Evolutionary conservation across 2,329 filamentous ascomycete species (phyloP).

Genomic region (Cladosporium sphaerospermum): DNA sequence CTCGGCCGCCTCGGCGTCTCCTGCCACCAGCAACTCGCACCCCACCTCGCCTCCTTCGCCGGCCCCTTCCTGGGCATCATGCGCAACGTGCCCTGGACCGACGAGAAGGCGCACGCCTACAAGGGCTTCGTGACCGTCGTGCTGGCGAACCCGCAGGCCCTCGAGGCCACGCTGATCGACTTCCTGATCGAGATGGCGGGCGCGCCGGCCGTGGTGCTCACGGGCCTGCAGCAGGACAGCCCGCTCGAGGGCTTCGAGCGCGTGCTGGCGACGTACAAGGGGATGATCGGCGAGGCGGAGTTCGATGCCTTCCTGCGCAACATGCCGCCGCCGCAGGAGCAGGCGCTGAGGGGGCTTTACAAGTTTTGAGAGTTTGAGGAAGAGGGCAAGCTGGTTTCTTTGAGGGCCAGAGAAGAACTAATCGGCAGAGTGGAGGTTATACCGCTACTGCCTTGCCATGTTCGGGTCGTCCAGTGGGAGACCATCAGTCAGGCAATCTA

Average conservation of each 20-base stretch:
- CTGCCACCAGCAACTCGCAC: constrained; percentile 68
- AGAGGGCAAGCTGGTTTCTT: constrained; percentile 14
- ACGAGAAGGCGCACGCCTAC: constrained; percentile 92
- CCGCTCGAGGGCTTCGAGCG: constrained; percentile 65
- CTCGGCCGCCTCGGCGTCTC: constrained; percentile 79
- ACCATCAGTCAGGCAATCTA: not conserved
- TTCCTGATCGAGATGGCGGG: constrained; percentile 81
- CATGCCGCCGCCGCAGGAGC: constrained; percentile 39
- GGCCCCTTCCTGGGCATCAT: constrained; percentile 76
- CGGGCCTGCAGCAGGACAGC: constrained; percentile 55
- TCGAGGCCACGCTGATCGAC: constrained; percentile 76
- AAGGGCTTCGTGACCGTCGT: constrained; percentile 84
- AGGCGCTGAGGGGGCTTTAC: constrained; percentile 40
- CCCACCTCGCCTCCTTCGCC: constrained; percentile 73
- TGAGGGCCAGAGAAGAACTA: not conserved
- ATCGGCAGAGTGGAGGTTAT: not conserved
- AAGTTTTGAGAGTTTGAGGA: constrained; percentile 23
- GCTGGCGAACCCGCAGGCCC: constrained; percentile 78
- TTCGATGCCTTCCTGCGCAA: constrained; percentile 47
- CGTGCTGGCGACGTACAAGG: constrained; percentile 50
- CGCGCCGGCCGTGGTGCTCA: constrained; percentile 52
- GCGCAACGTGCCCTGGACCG: constrained; percentile 75
- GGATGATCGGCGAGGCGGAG: constrained; percentile 43
- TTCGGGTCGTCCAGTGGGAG: too few species aligned
- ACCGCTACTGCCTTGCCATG: too few species aligned